Evolutionary conservation across 2,329 filamentous ascomycete species (phyloP).

Genomic region (Onygenales sp.): DNA sequence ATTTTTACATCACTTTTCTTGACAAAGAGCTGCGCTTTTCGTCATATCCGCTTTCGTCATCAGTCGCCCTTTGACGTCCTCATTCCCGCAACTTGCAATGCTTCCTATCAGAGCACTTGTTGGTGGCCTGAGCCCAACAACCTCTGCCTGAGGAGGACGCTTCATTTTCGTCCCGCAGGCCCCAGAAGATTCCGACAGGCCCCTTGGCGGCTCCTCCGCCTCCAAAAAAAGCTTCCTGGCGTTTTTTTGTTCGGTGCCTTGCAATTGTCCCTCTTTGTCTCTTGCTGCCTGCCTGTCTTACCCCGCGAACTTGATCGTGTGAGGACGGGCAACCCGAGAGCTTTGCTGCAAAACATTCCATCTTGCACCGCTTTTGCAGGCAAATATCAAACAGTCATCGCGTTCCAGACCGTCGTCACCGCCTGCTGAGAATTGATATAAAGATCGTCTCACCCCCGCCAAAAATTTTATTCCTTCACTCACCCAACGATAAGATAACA

Average conservation of each 20-base stretch:
- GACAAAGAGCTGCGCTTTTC: not conserved
- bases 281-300: conserved; percentile 1
- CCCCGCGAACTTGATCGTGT: not conserved
- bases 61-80: not conserved
- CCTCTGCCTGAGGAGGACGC: conserved; percentile 2
- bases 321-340: not conserved
- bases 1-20: not conserved
- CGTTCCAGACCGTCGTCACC: not conserved
- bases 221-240: not conserved
- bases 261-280: not conserved
- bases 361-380: not conserved
- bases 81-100: not conserved
- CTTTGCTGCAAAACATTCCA: not conserved
- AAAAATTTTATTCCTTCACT: not conserved
- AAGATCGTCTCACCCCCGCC: not conserved
- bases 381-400: not conserved
- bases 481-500: not conserved
- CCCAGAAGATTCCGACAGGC: not conserved
- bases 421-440: not conserved
- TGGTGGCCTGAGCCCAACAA: not conserved
- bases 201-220: not conserved
- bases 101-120: not conserved
- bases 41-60: not conserved
- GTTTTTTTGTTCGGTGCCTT: conserved; percentile 3
- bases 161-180: not conserved